Conservation (phyloP, 441 rosid genomes). For the Pelargonium citronellum region DNA sequence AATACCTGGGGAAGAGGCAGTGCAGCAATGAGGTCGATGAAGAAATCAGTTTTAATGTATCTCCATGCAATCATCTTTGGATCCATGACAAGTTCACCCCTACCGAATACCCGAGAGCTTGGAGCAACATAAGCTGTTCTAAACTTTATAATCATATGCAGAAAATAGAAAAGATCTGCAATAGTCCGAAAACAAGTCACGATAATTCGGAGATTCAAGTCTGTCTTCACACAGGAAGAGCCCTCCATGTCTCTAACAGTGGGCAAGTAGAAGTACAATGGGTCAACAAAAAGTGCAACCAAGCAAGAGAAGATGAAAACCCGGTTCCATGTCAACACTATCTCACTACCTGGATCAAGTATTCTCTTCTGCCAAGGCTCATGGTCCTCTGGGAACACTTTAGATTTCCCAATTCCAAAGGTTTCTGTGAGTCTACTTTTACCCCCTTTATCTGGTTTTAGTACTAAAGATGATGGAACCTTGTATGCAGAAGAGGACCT, state of each 20-base stretch:
- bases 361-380: constrained; percentile 58
- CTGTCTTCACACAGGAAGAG: constrained; percentile 55
- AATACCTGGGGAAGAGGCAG: constrained; percentile 90
- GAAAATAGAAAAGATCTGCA: constrained; percentile 79
- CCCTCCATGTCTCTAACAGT: constrained; percentile 36
- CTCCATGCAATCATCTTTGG: constrained; percentile 65
- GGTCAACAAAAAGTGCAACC: constrained; percentile 86
- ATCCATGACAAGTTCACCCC: constrained; percentile 95
- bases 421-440: constrained; percentile 41
- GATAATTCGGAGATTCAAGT: constrained; percentile 43
- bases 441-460: constrained; percentile 44
- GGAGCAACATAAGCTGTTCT: constrained; percentile 88
- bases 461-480: constrained; percentile 42
- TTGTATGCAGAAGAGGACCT: constrained; percentile 40
- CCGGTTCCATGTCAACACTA: constrained; percentile 74
- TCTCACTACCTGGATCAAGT: constrained; percentile 83
- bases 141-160: constrained; percentile 76
- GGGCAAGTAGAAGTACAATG: constrained; percentile 75
- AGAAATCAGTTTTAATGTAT: constrained; percentile 75
- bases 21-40: constrained; percentile 84
- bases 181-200: constrained; percentile 70
- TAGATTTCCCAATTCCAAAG: constrained; percentile 37
- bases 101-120: constrained; percentile 77
- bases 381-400: constrained; percentile 36
- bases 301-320: constrained; percentile 69